phyloP scores from a whole-genome alignment of 2,329 filamentous ascomycete species.

The Leptodontidium sp. region DNA sequence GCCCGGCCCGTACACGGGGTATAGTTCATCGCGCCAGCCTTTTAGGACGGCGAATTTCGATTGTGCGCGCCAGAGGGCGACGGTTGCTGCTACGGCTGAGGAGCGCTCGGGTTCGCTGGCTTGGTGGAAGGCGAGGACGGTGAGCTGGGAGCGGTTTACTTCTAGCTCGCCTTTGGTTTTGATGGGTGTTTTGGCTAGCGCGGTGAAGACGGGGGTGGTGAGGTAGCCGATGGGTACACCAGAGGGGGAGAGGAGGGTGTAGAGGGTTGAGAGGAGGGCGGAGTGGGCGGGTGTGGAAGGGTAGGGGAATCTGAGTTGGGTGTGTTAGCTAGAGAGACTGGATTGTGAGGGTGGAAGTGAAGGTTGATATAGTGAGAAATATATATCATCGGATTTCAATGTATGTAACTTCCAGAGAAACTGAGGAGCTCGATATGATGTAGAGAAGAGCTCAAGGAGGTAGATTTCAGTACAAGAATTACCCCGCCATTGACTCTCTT shows the following conservation, averaged over 20 bases:
- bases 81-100: conserved; percentile 61
- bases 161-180: conserved; percentile 64
- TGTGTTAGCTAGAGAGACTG: conserved; percentile 22
- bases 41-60: conserved; percentile 76
- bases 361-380: background rate
- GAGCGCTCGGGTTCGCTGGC: conserved; percentile 70
- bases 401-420: too few species aligned
- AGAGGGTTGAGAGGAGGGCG: conserved; percentile 66
- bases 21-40: conserved; percentile 84
- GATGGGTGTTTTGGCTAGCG: conserved; percentile 57
- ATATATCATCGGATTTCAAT: too few species aligned
- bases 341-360: too few species aligned
- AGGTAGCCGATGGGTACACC: conserved; percentile 73
- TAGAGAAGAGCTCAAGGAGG: background rate
- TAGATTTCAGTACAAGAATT: conserved; percentile 9
- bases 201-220: conserved; percentile 57
- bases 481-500: conserved; percentile 22
- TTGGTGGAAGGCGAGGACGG: conserved; percentile 68
- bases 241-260: conserved; percentile 69
- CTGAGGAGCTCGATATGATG: background rate
- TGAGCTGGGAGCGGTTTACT: conserved; percentile 66
- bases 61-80: conserved; percentile 73
- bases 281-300: conserved; percentile 61
- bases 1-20: conserved; percentile 74
- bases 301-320: conserved; percentile 75